Conservation (phyloP, 2,329 filamentous ascomycete species). For the Epichloe brachyelytri region DNA sequence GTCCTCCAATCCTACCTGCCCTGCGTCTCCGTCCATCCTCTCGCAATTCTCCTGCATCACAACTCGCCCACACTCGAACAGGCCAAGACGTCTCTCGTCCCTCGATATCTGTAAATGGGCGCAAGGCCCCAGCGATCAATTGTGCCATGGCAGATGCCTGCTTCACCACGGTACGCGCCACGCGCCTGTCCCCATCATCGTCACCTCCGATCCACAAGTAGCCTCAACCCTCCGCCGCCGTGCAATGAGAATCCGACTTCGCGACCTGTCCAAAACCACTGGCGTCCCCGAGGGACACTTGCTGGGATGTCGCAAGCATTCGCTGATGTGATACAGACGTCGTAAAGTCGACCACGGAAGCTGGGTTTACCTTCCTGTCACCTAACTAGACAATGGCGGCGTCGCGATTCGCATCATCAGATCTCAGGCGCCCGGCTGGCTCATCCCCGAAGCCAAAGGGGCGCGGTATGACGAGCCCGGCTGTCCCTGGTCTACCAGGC, state of each 20-base stretch:
- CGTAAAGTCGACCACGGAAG: constrained; percentile 28
- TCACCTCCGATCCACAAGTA: neutral
- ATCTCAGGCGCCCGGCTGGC: constrained; percentile 39
- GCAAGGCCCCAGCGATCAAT: constrained; percentile 26
- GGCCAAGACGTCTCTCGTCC: neutral
- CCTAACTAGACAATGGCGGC: constrained; percentile 30
- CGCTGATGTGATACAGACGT: constrained; percentile 20
- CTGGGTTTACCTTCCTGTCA: constrained; percentile 15
- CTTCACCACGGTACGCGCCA: constrained; percentile 29
- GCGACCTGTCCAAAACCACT: neutral
- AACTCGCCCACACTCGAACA: neutral
- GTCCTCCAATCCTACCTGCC: neutral
- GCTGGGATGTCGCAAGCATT: constrained; percentile 1
- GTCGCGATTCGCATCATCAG: constrained; percentile 31
- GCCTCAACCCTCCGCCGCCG: neutral
- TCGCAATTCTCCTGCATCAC: neutral
- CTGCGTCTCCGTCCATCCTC: neutral
- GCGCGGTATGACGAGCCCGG: constrained; percentile 32
- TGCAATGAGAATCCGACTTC: neutral
- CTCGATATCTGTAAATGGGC: constrained; percentile 26
- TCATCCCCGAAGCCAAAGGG: constrained; percentile 42
- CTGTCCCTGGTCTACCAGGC: neutral
- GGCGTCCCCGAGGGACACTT: neutral
- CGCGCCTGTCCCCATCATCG: neutral
- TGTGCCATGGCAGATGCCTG: constrained; percentile 36